Evolutionary conservation across 163 green algal species (phyloP).

Genomic region (Volvox carteri): DNA sequence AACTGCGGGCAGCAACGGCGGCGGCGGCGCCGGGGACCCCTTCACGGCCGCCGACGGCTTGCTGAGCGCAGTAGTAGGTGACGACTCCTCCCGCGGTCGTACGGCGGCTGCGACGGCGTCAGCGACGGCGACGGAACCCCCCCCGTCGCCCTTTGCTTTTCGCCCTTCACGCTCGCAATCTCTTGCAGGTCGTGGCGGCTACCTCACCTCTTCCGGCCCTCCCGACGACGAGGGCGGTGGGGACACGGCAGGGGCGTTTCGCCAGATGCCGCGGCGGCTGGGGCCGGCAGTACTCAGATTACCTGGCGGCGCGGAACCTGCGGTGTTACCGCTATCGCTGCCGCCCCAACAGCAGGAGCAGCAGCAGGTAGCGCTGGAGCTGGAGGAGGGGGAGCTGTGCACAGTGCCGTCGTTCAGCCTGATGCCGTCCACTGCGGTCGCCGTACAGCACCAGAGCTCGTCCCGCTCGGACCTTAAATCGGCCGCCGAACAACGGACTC

Average conservation of each 20-base stretch:
- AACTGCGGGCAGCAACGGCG: not conserved
- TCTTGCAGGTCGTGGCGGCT: not conserved
- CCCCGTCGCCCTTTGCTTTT: not conserved
- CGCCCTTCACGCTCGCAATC: not conserved
- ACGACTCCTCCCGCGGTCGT: too few species aligned
- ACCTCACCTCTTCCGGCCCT: not conserved
- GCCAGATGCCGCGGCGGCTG: too few species aligned
- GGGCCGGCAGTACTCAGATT: too few species aligned
- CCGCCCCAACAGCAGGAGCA: not conserved
- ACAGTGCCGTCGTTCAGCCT: constrained; percentile 17
- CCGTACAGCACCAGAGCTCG: not conserved
- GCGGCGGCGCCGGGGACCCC: too few species aligned
- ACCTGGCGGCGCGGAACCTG: too few species aligned
- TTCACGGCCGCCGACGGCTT: not conserved
- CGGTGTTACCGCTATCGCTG: not conserved
- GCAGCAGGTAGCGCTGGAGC: not conserved
- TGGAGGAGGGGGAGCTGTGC: not conserved
- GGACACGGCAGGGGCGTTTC: not conserved
- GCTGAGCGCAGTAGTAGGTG: not conserved
- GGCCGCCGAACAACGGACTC: too few species aligned
- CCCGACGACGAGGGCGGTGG: not conserved
- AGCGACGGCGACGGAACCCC: not conserved
- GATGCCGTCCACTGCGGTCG: not conserved
- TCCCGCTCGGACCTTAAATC: too few species aligned
- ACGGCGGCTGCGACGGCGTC: not conserved